Conservation (phyloP, 371 early-diverging fungal species). For the Umbelopsis sp. region DNA sequence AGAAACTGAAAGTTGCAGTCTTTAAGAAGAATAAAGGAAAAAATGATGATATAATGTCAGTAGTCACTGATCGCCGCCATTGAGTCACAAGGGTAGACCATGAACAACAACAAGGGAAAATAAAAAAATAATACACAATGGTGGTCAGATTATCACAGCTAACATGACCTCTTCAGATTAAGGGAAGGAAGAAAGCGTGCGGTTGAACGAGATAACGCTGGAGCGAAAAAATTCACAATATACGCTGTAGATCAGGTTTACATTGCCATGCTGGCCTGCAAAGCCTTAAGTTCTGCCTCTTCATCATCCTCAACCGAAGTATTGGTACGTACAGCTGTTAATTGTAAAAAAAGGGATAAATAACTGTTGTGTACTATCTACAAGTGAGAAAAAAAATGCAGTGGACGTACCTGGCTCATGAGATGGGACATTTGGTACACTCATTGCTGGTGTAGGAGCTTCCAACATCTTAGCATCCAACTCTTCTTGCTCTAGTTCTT, state of each 20-base stretch:
- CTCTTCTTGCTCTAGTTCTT: constrained; percentile 93
- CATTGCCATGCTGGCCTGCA: constrained; percentile 82
- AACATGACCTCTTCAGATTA: constrained; percentile 5
- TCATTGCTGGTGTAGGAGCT: constrained; percentile 68
- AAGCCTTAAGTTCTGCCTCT: constrained; percentile 83
- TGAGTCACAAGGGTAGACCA: not conserved
- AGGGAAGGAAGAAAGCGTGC: not conserved
- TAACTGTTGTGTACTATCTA: constrained; percentile 15
- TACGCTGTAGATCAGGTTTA: constrained; percentile 23
- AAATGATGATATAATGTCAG: too few relatives aligned
- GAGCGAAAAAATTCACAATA: not conserved
- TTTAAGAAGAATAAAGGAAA: too few relatives aligned
- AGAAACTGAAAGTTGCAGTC: too few relatives aligned
- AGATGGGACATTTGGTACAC: constrained; percentile 62
- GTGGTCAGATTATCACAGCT: constrained; percentile 3
- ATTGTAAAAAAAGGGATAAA: not conserved
- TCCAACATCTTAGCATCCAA: constrained; percentile 86
- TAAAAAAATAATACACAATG: constrained; percentile 4
- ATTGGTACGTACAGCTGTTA: constrained; percentile 25
- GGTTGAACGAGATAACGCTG: not conserved
- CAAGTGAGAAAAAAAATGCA: not conserved
- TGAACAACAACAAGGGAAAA: constrained; percentile 1
- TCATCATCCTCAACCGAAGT: constrained; percentile 72
- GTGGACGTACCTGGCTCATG: constrained; percentile 66
- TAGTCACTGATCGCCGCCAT: not conserved